Base-by-base conservation (phyloP, 805 yeast species). In the Saccharomycopsis sp. region DNA sequence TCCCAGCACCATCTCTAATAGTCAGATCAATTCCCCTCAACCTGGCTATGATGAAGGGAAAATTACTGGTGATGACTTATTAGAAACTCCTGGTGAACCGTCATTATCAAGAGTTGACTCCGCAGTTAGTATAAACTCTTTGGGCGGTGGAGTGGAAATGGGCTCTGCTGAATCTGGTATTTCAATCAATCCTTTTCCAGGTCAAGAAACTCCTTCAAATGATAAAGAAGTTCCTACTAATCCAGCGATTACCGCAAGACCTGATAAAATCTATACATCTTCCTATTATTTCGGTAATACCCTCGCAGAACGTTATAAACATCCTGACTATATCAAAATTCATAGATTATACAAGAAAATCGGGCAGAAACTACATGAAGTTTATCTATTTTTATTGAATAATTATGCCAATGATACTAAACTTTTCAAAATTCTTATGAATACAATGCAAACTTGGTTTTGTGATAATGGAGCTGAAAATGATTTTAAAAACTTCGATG, bases 401-500 rank as follows among this genome's bases (percentile, higher is more conserved):
- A 59, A 71, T 37, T 69, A 69, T 33, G 76, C 71, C 31, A 86
- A 83, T 45, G 79, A 84, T 45, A 71, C 81, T 5, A 70, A 72
- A 10, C 54, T 81, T 4, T 70, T 78, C 53, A 74, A 74, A 46
- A 72, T 75, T 34, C 66, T 79, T 26, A 59, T 86, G 25, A 72
- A 74, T 51, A 76, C 79, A 3, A 54, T 80, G 33, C 75, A 79
- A 46, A 73, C 79, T 5, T 92, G 94, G 85, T 78, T 80, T 50
- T 66, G 80, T 20, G 92, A 86, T 53, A 79, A 80, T 20, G 94
- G 95, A 2, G 69, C 73, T 41, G 94, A 84, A 49, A 62, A 80
- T 10, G 58, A 79, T 1, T 68, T 77, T 37, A 76, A 69, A 31
- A 61, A 69, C 3, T 72, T 76, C 43, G 78, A 75, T 34, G 71